phyloP scores from a whole-genome alignment of 2,329 filamentous ascomycete genomes.

The Lecanoromycetidae sp. region DNA sequence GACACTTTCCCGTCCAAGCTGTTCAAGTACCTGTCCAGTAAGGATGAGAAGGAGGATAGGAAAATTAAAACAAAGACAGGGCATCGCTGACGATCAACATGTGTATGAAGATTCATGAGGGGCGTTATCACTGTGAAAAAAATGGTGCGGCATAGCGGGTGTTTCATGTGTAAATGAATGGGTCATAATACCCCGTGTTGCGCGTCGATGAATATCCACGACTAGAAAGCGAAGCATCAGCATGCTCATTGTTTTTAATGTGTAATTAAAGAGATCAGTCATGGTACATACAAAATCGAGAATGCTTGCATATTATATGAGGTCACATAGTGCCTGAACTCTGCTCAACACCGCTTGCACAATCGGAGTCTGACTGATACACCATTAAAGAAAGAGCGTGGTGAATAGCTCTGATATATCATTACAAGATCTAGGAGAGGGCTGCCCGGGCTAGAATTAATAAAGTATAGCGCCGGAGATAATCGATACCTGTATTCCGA shows the following conservation, averaged over 20 bases:
- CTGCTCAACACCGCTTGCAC: too few relatives aligned
- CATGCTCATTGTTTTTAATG: not conserved
- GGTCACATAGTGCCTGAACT: not conserved
- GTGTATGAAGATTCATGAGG: not conserved
- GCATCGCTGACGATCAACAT: not conserved
- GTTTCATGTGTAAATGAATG: not conserved
- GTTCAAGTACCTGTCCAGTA: not conserved
- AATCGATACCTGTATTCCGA: too few relatives aligned
- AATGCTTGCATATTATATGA: not conserved
- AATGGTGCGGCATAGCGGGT: not conserved
- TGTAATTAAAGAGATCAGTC: not conserved
- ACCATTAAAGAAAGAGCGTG: too few relatives aligned
- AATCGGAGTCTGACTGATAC: too few relatives aligned
- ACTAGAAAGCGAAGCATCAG: not conserved
- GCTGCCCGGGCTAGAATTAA: too few relatives aligned
- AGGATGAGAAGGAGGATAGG: not conserved
- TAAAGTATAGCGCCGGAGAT: too few relatives aligned
- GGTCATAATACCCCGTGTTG: constrained; percentile 2
- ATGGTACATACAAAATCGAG: not conserved
- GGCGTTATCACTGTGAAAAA: not conserved
- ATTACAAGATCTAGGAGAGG: too few relatives aligned
- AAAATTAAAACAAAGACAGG: not conserved
- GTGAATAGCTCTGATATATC: too few relatives aligned
- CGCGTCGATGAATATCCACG: not conserved
- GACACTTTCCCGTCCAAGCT: too few relatives aligned